Evolutionary conservation across 1,139 yeast genomes (phyloP), one percentile per base, ranked within the genome.

Genomic region (Hemisphaericaspora xylanilytica): DNA sequence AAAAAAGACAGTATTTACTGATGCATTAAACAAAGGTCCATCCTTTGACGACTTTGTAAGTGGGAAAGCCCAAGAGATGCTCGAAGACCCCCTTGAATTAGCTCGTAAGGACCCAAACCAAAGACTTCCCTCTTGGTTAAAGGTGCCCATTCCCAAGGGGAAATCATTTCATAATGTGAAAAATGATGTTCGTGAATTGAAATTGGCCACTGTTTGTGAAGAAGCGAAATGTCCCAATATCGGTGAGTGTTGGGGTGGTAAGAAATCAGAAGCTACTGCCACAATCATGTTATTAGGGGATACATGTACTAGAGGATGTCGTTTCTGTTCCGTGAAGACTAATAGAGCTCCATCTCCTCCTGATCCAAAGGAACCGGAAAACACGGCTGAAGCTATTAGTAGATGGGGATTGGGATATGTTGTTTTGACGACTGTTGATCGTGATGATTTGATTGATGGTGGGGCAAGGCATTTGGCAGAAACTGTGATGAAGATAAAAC

Each of bases 161-260:
- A 74, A 80, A 48, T 82, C 85, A 33, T 92, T 78, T 63, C 81
- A 81, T 53, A 82, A 79, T 51, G 73, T 94, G 50, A 89, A 90
- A 57, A 76, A 81, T 33, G 99, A 94, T 56, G 84, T 94, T 29
- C 74, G 90, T 45, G 97, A 94, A 46, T 68, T 94, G 45, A 88
- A 88, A 48, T 70, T 94, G 40, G 85, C 96, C 29, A 90, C 98
- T 0, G 99, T 94, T 22, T 94, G 99, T 65, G 97, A 92, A 61
- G 98, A 92, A 57, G 98, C 98, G 8, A 83, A 92, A 56, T 94
- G 99, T 65, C 99, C 99, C 14, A 94, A 94, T 59, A 94, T 94
- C 44, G 97, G 97, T 37, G 99, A 94, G 61, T 94, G 99, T 65
- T 94, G 99, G 99, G 97, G 98, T 39, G 98, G 98, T 25, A 81